Conservation (phyloP, 2,329 filamentous ascomycete species). For the Aquanectria penicillioides region DNA sequence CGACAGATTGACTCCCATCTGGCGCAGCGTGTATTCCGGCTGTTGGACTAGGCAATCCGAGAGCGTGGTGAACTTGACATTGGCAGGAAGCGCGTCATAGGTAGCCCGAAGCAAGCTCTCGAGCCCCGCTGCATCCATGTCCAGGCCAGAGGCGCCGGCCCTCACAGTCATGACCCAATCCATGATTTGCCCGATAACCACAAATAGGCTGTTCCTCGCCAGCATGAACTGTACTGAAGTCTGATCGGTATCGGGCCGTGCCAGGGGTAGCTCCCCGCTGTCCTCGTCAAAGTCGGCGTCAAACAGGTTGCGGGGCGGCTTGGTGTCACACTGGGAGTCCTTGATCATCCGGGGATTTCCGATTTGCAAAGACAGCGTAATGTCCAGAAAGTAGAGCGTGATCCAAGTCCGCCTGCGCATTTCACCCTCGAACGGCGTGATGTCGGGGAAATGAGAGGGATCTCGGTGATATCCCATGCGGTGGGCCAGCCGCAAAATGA, state of each 20-base stretch:
- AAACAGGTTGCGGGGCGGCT: not conserved
- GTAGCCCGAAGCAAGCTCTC: not conserved
- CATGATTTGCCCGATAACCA: not conserved
- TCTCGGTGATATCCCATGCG: conserved; percentile 2
- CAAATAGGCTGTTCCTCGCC: not conserved
- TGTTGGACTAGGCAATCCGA: not conserved
- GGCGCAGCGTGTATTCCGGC: not conserved
- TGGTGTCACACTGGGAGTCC: not conserved
- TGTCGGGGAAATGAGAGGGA: not conserved
- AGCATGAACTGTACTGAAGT: not conserved
- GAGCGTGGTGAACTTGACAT: not conserved
- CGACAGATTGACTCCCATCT: not conserved
- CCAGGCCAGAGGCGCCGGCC: not conserved
- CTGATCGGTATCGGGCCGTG: not conserved
- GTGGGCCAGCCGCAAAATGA: not conserved
- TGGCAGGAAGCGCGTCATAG: not conserved
- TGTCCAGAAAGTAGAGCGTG: not conserved
- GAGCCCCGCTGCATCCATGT: not conserved
- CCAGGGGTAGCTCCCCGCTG: not conserved
- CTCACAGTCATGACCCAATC: not conserved
- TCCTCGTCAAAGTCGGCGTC: not conserved
- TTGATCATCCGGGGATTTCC: conserved; percentile 2
- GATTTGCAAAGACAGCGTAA: not conserved
- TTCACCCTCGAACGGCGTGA: not conserved
- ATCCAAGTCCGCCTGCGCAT: conserved; percentile 3